Evolutionary conservation across 129 eudicot species (phyloP), one percentile per base, ranked within the genome.

Genomic region (Centella asiatica): DNA sequence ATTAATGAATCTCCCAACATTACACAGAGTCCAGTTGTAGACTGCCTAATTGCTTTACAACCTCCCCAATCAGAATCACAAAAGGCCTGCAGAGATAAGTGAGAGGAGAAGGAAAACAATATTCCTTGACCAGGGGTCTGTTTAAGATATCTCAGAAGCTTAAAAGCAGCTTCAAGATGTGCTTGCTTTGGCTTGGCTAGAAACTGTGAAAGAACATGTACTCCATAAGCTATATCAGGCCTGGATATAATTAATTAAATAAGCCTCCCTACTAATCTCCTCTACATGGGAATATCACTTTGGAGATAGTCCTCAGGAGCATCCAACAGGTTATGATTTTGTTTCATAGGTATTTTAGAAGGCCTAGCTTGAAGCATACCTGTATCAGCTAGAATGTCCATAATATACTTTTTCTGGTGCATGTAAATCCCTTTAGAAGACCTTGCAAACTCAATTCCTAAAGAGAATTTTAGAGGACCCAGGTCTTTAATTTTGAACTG

Each of bases 291-390:
- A 4, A 13, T 0, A 10, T 13, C 1, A 23, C 6, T 0, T 9
- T 1, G 0, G 3, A 15, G 15, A 10, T 23, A 0, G 12, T 7
- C 18, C 0, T 0, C 4, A 1, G 7, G n/a, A n/a, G n/a, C 5
- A 0, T 51, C 23, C 1, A 6, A 15, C 0, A 51, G n/a, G 2
- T 25, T 25, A 2, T 51, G 57, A 1, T 51, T 51, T 24, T 51
- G 34, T 1, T 42, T 14, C 46, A 42, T 42, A 12, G 46, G 46
- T 1, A 42, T 12, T 5, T 5, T 6, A 4, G 46, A 42, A 1
- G 46, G 46, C 11, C 11, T 42, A 4, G 46, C 46, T 4, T 2
- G 10, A 42, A 12, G 11, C 15, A 42, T 5, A 12, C 46, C 46
- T 12, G 15, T 42, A 12, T 42, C 46, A 4, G 9, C 11, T 6